Base-by-base conservation (phyloP, 2,329 filamentous ascomycete genomes). In the Knoxdaviesia proteae region DNA sequence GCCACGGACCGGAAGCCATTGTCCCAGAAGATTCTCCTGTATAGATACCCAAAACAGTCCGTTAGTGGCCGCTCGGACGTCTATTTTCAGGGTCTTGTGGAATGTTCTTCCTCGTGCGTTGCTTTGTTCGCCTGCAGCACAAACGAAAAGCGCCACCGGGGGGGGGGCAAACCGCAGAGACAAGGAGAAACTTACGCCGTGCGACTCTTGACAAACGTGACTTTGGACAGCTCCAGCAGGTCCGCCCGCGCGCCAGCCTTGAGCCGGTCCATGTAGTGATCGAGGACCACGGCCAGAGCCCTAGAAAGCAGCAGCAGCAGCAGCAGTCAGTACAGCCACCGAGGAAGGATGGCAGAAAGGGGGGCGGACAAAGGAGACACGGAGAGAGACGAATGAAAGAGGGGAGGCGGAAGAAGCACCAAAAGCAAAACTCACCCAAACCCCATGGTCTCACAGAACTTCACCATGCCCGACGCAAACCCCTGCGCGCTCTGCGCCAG, bases 401-500 rank as follows among this genome's bases (percentile, higher is more conserved):
- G 31, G n/a, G 3, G 2, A 10, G 6, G n/a, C 36, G 6, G 34
- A 10, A 34, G 30, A 29, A 32, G 2, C 29, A 11, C 30, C 31
- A 7, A 31, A n/a, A n/a, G 36, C 8, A 31, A 38, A 37, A 57
- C 62, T 50, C 52, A 70, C 67, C 70, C 71, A 78, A 80, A 84
- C 2, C 69, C 74, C 80, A 87, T 84, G 11, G 73, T 68, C 49
- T 83, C 68, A 52, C 80, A 86, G 52, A 86, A 86, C 49, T 81
- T 84, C 46, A 86, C 73, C 65, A 84, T 83, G 4, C 80, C 80
- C 2, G 78, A 77, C 4, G 80, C 81, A 52, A 86, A 87, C 0
- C 81, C 81, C 48, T 84, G 75, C 49, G 80, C 84, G 1, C 76
- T 80, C 50, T 84, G 79, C 3, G 79, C 72, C 2, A 86, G 63